Evolutionary conservation across 2,329 filamentous ascomycete genomes (phyloP).

Genomic region (Akanthomyces dipterigenus): DNA sequence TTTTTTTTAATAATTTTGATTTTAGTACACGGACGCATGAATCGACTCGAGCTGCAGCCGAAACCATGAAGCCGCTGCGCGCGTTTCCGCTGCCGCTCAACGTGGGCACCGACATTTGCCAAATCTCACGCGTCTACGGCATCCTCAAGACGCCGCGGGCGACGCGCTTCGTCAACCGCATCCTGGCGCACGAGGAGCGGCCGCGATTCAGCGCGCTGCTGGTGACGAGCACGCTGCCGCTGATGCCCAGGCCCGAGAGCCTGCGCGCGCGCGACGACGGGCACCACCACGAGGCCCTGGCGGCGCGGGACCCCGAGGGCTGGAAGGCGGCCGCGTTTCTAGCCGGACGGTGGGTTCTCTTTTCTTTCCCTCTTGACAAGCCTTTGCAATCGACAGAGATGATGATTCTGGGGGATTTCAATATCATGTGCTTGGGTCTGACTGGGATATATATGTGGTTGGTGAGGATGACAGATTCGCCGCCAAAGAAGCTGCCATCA

Average conservation of each 20-base stretch:
- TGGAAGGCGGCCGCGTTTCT: constrained; percentile 35
- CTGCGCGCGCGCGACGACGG: constrained; percentile 24
- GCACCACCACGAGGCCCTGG: constrained; percentile 9
- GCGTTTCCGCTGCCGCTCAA: constrained; percentile 59
- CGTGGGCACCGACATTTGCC: constrained; percentile 75
- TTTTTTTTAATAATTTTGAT: too few relatives aligned
- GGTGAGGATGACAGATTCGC: too few relatives aligned
- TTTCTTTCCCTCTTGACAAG: too few relatives aligned
- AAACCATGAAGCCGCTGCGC: constrained; percentile 25
- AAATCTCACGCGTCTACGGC: constrained; percentile 55
- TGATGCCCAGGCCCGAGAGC: background rate
- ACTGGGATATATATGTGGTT: too few relatives aligned
- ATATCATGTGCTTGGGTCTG: too few relatives aligned
- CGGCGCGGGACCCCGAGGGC: constrained; percentile 18
- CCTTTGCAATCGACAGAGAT: too few relatives aligned
- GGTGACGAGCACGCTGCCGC: background rate
- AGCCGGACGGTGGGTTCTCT: constrained; percentile 35
- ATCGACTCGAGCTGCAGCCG: background rate
- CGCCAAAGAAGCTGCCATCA: constrained; percentile 69
- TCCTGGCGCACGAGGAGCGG: constrained; percentile 39
- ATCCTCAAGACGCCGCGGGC: constrained; percentile 44
- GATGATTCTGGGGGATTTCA: too few relatives aligned
- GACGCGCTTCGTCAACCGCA: constrained; percentile 38
- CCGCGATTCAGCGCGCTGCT: background rate
- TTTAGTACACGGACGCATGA: background rate